Base-by-base conservation (phyloP, 1,284 basidiomycete genomes). In the Cystobasidium slooffiae region DNA sequence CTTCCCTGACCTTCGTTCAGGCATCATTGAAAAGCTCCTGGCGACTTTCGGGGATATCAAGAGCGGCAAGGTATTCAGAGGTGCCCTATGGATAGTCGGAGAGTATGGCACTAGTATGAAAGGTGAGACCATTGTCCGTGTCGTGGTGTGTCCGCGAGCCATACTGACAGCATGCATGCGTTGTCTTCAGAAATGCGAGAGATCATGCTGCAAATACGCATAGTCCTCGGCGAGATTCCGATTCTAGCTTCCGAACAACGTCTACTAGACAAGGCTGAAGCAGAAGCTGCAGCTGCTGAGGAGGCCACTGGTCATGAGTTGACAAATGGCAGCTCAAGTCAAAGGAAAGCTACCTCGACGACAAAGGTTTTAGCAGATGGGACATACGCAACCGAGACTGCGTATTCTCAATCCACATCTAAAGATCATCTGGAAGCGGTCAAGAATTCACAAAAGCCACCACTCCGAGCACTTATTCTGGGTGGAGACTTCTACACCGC, bases 401-500 rank as follows among this genome's bases (percentile, higher is more conserved):
- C 93, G 12, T 97, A 91, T 84, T 86, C 86, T 14, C 89, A 89
- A 37, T 89, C 89, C 63, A 86, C 88, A 24, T 86, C 88, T 55
- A 84, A 86, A 55, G 90, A 89, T 8, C 86, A 87, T 64, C 83
- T 92, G 67, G 92, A 95, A 77, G 89, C 90, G 51, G 90, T 92
- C 76, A 94, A 94, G 82, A 87, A 90, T 41, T 91, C 93, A 39
- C 85, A 89, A 24, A 98, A 97, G 84, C 96, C 96, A 1, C 94
- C 95, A 43, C 84, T 99, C 66, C 86, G 97, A 81, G 88, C 93
- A 4, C 85, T 99, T 55, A 89, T 99, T 67, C 87, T 99, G 56
- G 91, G 92, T 44, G 97, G 97, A 43, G 97, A 99, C 84, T 99
- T 97, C 85, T 99, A 94, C 85, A 99, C 95, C 14, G 94, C 92